Evolutionary conservation across 805 yeast species (phyloP).

Genomic region (Barnettozyma populi): DNA sequence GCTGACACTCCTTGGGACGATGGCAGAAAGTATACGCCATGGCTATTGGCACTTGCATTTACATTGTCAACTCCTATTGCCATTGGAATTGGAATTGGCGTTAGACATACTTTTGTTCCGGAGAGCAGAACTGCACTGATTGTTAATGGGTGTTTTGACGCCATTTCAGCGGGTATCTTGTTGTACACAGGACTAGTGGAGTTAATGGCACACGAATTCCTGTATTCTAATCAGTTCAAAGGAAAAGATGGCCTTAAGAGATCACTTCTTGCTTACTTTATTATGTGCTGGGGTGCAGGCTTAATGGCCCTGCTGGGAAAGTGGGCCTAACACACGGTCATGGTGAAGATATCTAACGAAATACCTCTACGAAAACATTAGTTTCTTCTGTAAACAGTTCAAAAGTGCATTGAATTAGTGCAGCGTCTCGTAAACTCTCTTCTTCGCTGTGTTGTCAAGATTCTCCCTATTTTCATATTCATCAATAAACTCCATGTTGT

Average conservation of each 20-base stretch:
- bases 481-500: constrained; percentile 68
- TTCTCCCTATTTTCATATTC: constrained; percentile 50
- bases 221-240: constrained; percentile 56
- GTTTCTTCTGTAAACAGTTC: neutral
- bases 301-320: constrained; percentile 72
- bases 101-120: constrained; percentile 55
- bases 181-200: constrained; percentile 76
- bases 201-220: constrained; percentile 71
- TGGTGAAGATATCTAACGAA: too few species aligned
- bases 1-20: constrained; percentile 41
- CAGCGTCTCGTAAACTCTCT: constrained; percentile 67
- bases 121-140: constrained; percentile 54
- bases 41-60: constrained; percentile 47
- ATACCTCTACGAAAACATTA: neutral
- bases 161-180: constrained; percentile 73
- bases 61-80: constrained; percentile 67
- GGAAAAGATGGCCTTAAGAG: constrained; percentile 49
- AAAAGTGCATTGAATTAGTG: constrained; percentile 4
- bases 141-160: constrained; percentile 67
- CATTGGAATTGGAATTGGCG: constrained; percentile 74
- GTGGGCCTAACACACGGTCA: constrained; percentile 54
- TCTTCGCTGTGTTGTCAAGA: constrained; percentile 53
- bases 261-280: constrained; percentile 45
- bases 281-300: constrained; percentile 63
- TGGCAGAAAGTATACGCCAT: constrained; percentile 44